Evolutionary conservation across 2,329 filamentous ascomycete genomes (phyloP), one percentile per base, ranked within the genome.

Genomic region (Beauveria brongniartii): DNA sequence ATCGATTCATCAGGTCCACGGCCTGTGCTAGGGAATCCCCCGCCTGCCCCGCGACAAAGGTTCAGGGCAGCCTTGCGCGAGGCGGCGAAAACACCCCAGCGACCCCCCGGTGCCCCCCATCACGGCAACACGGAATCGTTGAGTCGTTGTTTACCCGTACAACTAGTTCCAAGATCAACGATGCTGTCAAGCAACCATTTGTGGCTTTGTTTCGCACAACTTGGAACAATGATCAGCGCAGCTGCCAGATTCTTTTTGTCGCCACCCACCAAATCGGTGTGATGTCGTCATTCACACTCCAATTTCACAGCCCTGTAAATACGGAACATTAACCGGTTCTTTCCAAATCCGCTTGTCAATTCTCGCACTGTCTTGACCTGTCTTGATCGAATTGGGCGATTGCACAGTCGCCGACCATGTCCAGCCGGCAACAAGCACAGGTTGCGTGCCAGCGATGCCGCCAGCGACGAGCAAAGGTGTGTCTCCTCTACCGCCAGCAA

Each of bases 361-460:
- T 8, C 18, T 10, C 5, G 5, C 52, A 5, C 18, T 5, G 22
- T 30, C 28, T 30, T 1, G 8, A 30, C 16, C 24, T 5, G 16
- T 6, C 52, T 30, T 30, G 18, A 20, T 44, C 6, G 1, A 34
- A 14, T 30, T 28, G 24, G 28, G 37, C 7, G 24, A 43, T 20
- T 20, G 10, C 43, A 5, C 46, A 26, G 18, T 48, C 26, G 3
- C 22, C 3, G 4, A 43, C 18, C n/a, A 61, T 61, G 59, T 44
- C 52, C 9, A 34, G 34, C 26, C 51, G 52, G 6, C 52, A 26
- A 44, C 59, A 53, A 20, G 52, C 52, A 4, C 30, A 55, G 24
- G 52, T 20, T n/a, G 62, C 64, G 5, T 65, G 64, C 30, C 50
- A 63, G 37, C 55, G 57, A 30, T 65, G 64, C 50, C 64, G 64